These are phyloP conservation scores for Colletotrichum theobromicola DNA, from an alignment of 2,329 filamentous ascomycete genomes.

Conservation along the genomic window DNA sequence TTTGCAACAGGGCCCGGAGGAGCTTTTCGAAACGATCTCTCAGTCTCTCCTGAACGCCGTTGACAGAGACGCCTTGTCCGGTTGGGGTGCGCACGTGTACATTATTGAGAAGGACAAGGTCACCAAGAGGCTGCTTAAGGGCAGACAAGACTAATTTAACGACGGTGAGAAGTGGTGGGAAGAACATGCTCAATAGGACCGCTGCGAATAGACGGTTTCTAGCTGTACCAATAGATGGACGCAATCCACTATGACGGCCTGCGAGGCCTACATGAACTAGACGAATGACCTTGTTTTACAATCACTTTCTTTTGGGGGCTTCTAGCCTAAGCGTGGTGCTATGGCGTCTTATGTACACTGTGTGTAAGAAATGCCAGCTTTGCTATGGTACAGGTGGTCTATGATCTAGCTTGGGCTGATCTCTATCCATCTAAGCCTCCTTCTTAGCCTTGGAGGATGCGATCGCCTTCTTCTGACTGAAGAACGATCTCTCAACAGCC, in stretches of 20 bases:
- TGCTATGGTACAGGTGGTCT: conserved; percentile 32
- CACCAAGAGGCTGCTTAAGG: conserved; percentile 97
- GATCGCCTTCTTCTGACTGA: conserved; percentile 56
- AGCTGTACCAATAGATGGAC: conserved; percentile 41
- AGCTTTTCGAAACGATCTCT: conserved; percentile 97
- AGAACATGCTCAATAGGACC: conserved; percentile 12
- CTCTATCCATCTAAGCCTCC: conserved; percentile 46
- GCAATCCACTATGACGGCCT: conserved; percentile 18
- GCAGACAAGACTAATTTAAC: conserved; percentile 80
- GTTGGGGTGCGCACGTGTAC: conserved; percentile 98
- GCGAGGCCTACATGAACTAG: conserved; percentile 17
- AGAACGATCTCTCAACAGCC: conserved; percentile 72
- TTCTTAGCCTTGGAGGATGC: conserved; percentile 55
- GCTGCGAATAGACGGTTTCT: conserved; percentile 23
- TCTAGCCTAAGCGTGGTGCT: conserved; percentile 3
- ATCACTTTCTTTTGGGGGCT: neutral
- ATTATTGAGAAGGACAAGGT: conserved; percentile 99
- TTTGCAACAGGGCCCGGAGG: conserved; percentile 75
- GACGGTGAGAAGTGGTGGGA: neutral
- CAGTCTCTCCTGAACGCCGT: conserved; percentile 95
- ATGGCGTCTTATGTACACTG: conserved; percentile 8
- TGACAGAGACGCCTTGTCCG: conserved; percentile 93
- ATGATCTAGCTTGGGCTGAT: conserved; percentile 29
- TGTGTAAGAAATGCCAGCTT: conserved; percentile 18
- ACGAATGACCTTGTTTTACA: conserved; percentile 15